phyloP scores from a whole-genome alignment of 164 flowering plant species.

The Aristolochia fimbriata region DNA sequence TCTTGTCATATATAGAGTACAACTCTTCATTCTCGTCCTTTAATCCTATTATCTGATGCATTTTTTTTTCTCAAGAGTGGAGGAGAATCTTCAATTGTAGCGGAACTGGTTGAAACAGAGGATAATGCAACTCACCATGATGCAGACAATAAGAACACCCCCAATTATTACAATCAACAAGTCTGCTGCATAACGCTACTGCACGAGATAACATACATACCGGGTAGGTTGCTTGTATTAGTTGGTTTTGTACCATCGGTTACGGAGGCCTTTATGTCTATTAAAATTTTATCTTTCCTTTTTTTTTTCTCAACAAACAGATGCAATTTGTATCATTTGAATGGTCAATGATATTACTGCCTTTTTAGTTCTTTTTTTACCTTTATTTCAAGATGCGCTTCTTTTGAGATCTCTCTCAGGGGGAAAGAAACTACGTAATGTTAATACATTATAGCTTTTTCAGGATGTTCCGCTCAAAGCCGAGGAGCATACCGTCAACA shows the following conservation, averaged over 20 bases:
- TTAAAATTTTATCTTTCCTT: no score
- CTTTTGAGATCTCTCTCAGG: not conserved
- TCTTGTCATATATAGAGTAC: not conserved
- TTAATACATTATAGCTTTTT: not conserved
- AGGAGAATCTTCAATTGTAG: slow-evolving; percentile 80
- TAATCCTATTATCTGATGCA: not conserved
- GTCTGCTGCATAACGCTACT: slow-evolving; percentile 72
- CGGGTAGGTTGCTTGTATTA: slow-evolving; percentile 27
- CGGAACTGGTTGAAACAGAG: slow-evolving; percentile 81
- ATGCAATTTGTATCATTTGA: no score
- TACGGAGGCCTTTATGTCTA: no score
- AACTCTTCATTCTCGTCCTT: not conserved
- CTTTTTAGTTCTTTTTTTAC: not conserved
- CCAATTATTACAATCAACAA: slow-evolving; percentile 75
- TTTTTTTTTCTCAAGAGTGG: slow-evolving; percentile 41
- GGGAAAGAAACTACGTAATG: no score
- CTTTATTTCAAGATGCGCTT: not conserved
- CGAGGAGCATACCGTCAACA: slow-evolving; percentile 53
- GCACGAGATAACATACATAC: slow-evolving; percentile 64
- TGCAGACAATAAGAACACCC: slow-evolving; percentile 68
- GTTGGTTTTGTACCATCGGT: no score
- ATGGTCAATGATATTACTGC: not conserved
- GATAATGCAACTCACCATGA: slow-evolving; percentile 54
- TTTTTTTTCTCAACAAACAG: no score
- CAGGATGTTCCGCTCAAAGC: slow-evolving; percentile 93